Conservation (phyloP, 2,329 filamentous ascomycete genomes). For the Penicillium capsulatum region DNA sequence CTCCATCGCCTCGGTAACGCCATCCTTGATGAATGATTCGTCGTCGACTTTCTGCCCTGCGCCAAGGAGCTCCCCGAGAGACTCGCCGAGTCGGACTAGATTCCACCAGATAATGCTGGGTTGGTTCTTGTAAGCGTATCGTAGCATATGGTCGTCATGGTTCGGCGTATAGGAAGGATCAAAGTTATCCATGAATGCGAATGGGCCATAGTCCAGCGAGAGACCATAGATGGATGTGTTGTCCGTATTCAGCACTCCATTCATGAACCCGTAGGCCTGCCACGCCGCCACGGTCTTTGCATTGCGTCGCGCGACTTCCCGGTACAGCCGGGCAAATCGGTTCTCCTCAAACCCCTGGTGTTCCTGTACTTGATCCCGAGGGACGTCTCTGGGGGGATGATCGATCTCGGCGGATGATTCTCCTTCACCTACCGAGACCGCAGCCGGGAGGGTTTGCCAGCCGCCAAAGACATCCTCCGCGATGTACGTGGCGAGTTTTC, state of each 20-base stretch:
- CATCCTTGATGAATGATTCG: constrained; percentile 64
- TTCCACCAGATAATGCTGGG: constrained; percentile 99
- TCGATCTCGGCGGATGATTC: constrained; percentile 35
- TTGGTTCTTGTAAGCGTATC: constrained; percentile 92
- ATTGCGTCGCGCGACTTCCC: constrained; percentile 80
- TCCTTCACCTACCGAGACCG: constrained; percentile 44
- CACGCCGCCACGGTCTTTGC: constrained; percentile 84
- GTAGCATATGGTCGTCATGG: constrained; percentile 82
- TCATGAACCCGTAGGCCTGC: constrained; percentile 99
- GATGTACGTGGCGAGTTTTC: constrained; percentile 73
- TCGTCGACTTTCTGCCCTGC: constrained; percentile 69
- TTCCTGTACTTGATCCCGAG: constrained; percentile 61
- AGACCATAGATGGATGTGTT: constrained; percentile 90
- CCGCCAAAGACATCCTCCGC: constrained; percentile 83
- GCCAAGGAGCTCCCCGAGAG: constrained; percentile 81
- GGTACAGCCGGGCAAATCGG: constrained; percentile 78
- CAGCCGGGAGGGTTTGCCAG: constrained; percentile 75
- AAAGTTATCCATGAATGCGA: constrained; percentile 96
- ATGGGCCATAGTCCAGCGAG: constrained; percentile 91
- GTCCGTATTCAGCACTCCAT: constrained; percentile 95
- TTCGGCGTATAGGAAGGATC: constrained; percentile 94
- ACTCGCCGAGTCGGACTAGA: constrained; percentile 82
- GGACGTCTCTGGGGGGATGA: constrained; percentile 51
- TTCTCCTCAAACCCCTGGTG: constrained; percentile 69
- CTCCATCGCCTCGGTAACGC: constrained; percentile 65